Evolutionary conservation across 129 eudicot genomes (phyloP).

Genomic region (Calendula officinalis): DNA sequence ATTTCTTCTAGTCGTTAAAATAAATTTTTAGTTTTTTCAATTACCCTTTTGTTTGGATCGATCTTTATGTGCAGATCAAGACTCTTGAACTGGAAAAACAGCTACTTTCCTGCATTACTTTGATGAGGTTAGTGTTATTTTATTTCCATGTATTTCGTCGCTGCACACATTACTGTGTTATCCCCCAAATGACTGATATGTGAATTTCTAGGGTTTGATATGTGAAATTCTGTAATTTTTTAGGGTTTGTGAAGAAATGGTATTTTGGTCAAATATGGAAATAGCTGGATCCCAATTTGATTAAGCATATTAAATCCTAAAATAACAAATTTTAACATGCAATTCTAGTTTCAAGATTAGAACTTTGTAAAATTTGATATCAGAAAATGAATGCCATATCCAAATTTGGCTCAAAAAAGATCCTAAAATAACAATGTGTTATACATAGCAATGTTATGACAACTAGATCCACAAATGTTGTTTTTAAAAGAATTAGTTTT

Average conservation of each 20-base stretch:
- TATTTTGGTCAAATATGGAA: not conserved
- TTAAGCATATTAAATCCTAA: not conserved
- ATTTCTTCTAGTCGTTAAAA: not conserved
- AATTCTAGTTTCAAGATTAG: not conserved
- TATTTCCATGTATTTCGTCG: not conserved
- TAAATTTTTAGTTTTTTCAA: not conserved
- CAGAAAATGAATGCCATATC: not conserved
- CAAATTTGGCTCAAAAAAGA: too few relatives aligned
- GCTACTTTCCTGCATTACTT: not conserved
- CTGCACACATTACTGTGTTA: constrained; percentile 3
- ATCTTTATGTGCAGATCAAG: constrained; percentile 30
- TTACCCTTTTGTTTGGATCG: constrained; percentile 2
- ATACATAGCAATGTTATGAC: too few relatives aligned
- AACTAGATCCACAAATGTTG: too few relatives aligned
- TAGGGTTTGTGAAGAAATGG: not conserved
- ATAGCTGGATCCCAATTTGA: not conserved
- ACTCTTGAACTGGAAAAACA: constrained; percentile 15
- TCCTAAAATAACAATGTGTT: too few relatives aligned
- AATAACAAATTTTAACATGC: not conserved
- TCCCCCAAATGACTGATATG: not conserved
- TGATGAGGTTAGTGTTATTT: constrained; percentile 22
- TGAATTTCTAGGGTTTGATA: not conserved
- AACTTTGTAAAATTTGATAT: not conserved
- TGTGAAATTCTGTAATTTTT: not conserved
- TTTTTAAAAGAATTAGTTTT: too few relatives aligned